Conservation (phyloP, 306 rosid species). For the Psophocarpus tetragonolobus region DNA sequence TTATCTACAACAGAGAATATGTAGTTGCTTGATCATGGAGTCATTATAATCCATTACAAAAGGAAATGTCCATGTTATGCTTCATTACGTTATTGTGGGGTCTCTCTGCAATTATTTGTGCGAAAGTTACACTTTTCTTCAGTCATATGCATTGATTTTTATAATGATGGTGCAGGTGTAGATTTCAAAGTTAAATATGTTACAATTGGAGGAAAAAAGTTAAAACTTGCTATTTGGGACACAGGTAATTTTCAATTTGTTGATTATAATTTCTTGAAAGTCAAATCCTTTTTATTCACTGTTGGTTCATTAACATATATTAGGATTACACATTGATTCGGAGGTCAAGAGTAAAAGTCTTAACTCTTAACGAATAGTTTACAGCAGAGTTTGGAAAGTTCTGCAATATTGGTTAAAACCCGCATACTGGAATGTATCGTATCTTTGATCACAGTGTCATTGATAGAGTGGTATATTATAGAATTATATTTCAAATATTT, state of each 20-base stretch:
- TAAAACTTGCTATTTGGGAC: conserved; percentile 95
- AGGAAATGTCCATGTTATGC: background rate
- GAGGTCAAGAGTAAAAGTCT: background rate
- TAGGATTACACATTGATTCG: background rate
- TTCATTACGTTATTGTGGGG: background rate
- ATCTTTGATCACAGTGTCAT: background rate
- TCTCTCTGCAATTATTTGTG: background rate
- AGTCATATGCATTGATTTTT: conserved; percentile 11
- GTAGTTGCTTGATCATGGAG: background rate
- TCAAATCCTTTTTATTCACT: background rate
- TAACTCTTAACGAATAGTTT: background rate
- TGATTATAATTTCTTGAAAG: background rate
- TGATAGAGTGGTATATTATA: background rate
- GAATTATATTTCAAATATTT: background rate
- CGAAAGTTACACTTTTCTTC: background rate
- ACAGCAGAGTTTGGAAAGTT: background rate
- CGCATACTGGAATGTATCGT: background rate
- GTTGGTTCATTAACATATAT: conserved; percentile 15
- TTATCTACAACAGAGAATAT: background rate
- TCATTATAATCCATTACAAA: background rate
- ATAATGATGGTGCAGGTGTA: conserved; percentile 60
- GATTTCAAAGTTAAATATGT: conserved; percentile 76
- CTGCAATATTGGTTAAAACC: background rate
- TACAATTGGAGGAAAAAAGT: conserved; percentile 64
- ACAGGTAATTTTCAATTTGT: conserved; percentile 58